phyloP scores from a whole-genome alignment of 1,139 yeast species.

The Saccharomycopsis hybrid region DNA sequence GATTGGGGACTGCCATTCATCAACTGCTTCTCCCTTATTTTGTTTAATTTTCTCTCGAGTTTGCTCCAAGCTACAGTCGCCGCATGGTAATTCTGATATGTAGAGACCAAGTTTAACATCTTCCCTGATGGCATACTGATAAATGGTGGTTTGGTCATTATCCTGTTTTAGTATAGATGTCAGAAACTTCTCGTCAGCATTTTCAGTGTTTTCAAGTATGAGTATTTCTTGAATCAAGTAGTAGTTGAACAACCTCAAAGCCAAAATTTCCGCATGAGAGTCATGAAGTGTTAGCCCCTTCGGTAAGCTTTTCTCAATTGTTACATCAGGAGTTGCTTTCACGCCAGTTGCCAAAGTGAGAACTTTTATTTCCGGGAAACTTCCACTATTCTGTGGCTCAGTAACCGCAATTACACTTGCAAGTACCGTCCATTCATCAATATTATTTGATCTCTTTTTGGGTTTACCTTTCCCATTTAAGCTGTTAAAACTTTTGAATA shows the following conservation, averaged over 20 bases:
- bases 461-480: conserved; percentile 66
- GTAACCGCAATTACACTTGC: conserved; percentile 60
- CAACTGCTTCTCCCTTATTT: background rate
- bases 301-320: conserved; percentile 32
- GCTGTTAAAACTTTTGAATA: no score
- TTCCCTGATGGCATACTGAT: conserved; percentile 30
- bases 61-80: conserved; percentile 40
- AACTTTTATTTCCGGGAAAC: conserved; percentile 36
- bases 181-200: conserved; percentile 8
- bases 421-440: conserved; percentile 75
- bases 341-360: conserved; percentile 66
- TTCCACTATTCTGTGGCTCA: conserved; percentile 34
- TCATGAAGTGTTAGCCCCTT: conserved; percentile 71
- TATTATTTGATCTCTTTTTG: conserved; percentile 49
- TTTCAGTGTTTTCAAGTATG: conserved; percentile 15
- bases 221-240: conserved; percentile 33
- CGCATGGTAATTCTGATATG: conserved; percentile 85
- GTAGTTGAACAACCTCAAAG: conserved; percentile 60
- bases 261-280: conserved; percentile 80
- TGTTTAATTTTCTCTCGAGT: background rate
- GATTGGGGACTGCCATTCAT: conserved; percentile 25
- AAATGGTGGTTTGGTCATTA: conserved; percentile 1
- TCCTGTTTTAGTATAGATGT: background rate
- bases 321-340: conserved; percentile 59
- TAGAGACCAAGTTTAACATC: conserved; percentile 49